Base-by-base conservation (phyloP, 2,329 filamentous ascomycete species). In the Salinomyces thailandicus region DNA sequence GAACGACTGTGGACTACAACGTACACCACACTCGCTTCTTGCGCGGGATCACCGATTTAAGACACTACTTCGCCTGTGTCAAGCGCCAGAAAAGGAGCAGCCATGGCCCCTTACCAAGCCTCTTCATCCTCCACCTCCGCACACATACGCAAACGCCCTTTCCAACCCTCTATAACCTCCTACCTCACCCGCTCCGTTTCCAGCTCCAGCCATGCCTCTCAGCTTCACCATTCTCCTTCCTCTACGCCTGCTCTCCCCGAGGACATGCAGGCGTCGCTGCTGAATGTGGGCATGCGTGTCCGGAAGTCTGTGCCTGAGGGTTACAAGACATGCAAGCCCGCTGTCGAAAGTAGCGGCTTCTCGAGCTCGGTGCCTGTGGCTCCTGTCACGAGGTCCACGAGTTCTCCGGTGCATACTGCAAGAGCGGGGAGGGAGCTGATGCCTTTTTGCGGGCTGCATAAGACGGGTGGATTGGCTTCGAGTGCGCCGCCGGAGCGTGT, bases 291-390 rank as follows among this genome's bases (percentile, higher is more conserved):
- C 52, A 95, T 95, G 86, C 80, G 89, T 16, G 73, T 96, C 34
- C 81, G 89, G 56, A 96, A 96, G 65, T 83, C 83, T 8, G 82
- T 96, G 5, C 81, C 85, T 1, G 87, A 95, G 58, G 89, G 89
- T 41, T 95, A 95, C 71, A 93, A 93, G 66, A 93, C 84, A 2
- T 73, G 73, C 59, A 57, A 63, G 43, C 66, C 54, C n/a, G n/a
- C n/a, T n/a, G n/a, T n/a, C n/a, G n/a, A n/a, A n/a, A n/a, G n/a
- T n/a, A n/a, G n/a, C n/a, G n/a, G n/a, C n/a, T n/a, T n/a, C n/a
- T n/a, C n/a, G n/a, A n/a, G n/a, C n/a, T n/a, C 44, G 6, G 45
- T 44, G 18, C 43, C 45, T 51, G n/a, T n/a, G n/a, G n/a, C n/a
- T n/a, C n/a, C n/a, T n/a, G n/a, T n/a, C n/a, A n/a, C n/a, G n/a